Evolutionary conservation across 2,329 filamentous ascomycete species (phyloP), one percentile per base, ranked within the genome.

Genomic region (Neonectria neomacrospora): DNA sequence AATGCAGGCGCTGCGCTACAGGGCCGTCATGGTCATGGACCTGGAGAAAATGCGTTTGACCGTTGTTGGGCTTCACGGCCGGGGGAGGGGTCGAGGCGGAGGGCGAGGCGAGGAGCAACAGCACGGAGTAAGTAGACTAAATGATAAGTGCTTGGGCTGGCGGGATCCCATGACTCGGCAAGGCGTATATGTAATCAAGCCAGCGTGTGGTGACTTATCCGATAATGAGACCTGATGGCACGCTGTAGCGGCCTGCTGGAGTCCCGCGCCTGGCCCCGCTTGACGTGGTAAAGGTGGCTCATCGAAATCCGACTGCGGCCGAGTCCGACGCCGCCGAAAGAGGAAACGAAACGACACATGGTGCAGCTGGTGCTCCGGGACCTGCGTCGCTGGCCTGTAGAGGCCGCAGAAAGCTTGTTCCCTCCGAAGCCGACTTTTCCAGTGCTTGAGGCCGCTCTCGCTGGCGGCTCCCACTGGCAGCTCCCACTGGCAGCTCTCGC

Each of bases 271-370:
- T 3, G 23, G 47, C 47, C 47, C 47, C 47, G 47, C 47, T 50
- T 22, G 34, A n/a, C 12, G 12, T 37, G 34, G 34, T 37, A n/a
- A n/a, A n/a, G n/a, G n/a, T n/a, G 34, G 5, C n/a, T n/a, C 26
- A 20, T 50, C 26, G 26, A 50, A 32, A 53, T 57, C 69, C 70
- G 67, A 67, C 68, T 64, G 63, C 48, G 63, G 58, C 67, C 67
- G 69, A 66, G 62, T 58, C 54, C 61, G 54, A 52, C 63, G 58
- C 58, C 65, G 57, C 75, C 71, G 54, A 73, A 77, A 76, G 50
- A 60, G 75, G 75, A 65, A 77, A 76, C 47, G 55, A 70, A 68
- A 73, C 63, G 64, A 75, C 75, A 77, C 63, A 67, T 66, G 68
- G 63, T 77, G 75, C 75, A 74, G 72, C 73, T 73, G 63, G 63